These are phyloP conservation scores for Pseudozyma thailandica DNA, from an alignment of 1,284 basidiomycete species.

Conservation along the genomic window DNA sequence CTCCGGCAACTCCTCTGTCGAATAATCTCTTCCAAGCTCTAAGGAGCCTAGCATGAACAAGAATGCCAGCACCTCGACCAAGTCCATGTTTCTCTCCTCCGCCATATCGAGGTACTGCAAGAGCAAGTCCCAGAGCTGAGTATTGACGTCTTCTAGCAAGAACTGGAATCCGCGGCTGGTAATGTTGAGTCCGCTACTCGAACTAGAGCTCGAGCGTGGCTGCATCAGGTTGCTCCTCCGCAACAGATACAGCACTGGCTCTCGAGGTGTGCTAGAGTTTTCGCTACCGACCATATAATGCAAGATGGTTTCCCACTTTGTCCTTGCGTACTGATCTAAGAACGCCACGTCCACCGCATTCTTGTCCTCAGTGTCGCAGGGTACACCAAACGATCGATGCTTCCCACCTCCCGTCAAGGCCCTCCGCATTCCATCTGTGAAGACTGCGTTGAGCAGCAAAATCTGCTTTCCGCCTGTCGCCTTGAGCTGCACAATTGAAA, in stretches of 20 bases:
- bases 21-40: constrained; percentile 73
- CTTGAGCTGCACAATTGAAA: constrained; percentile 54
- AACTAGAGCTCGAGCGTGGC: constrained; percentile 18
- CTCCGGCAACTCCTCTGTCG: constrained; percentile 80
- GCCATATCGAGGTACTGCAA: constrained; percentile 77
- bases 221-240: constrained; percentile 87
- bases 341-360: constrained; percentile 73
- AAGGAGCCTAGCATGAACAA: constrained; percentile 74
- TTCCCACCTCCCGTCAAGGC: constrained; percentile 75
- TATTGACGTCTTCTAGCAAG: constrained; percentile 92
- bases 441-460: constrained; percentile 69
- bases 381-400: constrained; percentile 90
- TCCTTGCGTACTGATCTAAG: constrained; percentile 85
- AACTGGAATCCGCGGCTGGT: constrained; percentile 97
- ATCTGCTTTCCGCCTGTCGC: constrained; percentile 21
- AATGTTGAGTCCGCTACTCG: constrained; percentile 72
- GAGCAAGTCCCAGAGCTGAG: constrained; percentile 95
- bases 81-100: constrained; percentile 74
- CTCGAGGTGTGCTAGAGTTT: constrained; percentile 77
- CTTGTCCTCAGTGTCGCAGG: constrained; percentile 71
- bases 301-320: constrained; percentile 96
- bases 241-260: constrained; percentile 84
- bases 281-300: constrained; percentile 99
- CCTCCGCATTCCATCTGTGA: constrained; percentile 67
- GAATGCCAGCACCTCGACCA: constrained; percentile 92